Evolutionary conservation across 257 asterid genomes (phyloP), one percentile per base, ranked within the genome.

Genomic region (Coffea canephora): DNA sequence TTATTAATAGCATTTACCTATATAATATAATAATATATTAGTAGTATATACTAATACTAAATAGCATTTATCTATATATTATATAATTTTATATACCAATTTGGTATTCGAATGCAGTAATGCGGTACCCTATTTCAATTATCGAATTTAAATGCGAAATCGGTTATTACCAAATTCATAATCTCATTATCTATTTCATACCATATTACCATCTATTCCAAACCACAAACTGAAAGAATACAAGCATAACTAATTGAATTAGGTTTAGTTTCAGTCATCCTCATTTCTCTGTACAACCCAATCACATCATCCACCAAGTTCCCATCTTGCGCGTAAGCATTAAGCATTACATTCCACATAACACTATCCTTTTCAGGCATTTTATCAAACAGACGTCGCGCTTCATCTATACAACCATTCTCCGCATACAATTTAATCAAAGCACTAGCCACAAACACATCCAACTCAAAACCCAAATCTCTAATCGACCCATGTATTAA

Each of bases 291-390:
- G 79, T 91, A 95, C 84, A 93, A 84, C 5, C 52, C 85, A 82
- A 90, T 72, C 76, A 93, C 90, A 48, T 83, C 72, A 82, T 84
- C 86, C 80, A 83, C 86, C 16, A 78, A 76, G 34, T 73, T 80
- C 64, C 88, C 93, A 77, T 81, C 80, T 74, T 84, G 92, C 31
- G 84, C 81, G 81, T 85, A 91, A 66, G 93, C 88, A 85, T 93
- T 89, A 64, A 95, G 89, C 93, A 93, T 93, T 76, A 84, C 91
- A 78, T 90, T 95, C 97, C 99, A 95, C 87, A 92, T 68, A 61
- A 93, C 96, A 34, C 85, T 81, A 79, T 95, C 99, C 69, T 90
- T 92, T 0, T 64, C 85, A 78, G 94, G 90, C 93, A 95, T 82
- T 86, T 84, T 86, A 82, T 92, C 97, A 75, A 95, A 93, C 97